Evolutionary conservation across 345 rosid genomes (phyloP).

Genomic region (Linum trigynum): DNA sequence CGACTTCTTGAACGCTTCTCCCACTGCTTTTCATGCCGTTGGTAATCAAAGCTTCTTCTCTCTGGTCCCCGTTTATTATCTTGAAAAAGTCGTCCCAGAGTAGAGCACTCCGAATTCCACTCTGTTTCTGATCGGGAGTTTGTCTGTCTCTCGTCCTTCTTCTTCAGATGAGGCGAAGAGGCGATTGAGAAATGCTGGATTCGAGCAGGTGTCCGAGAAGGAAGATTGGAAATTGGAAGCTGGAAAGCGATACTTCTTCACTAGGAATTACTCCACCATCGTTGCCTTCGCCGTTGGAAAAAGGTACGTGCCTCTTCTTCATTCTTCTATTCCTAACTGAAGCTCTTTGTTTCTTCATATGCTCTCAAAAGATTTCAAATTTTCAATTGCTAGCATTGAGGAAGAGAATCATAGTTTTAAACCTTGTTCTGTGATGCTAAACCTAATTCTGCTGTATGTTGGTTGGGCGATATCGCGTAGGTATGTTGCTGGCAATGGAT

Average conservation of each 20-base stretch:
- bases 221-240: conserved; percentile 87
- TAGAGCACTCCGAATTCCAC: not conserved
- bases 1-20: conserved; percentile 78
- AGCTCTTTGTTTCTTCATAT: not conserved
- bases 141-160: not conserved
- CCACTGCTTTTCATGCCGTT: conserved; percentile 97
- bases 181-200: conserved; percentile 64
- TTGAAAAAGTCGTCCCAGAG: not conserved
- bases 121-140: not conserved
- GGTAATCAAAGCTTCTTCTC: conserved; percentile 33
- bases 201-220: conserved; percentile 56
- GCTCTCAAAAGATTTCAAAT: not conserved
- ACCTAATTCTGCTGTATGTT: not conserved
- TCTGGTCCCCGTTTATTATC: conserved; percentile 5
- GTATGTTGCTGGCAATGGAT: conserved; percentile 69
- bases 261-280: conserved; percentile 84
- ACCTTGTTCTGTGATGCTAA: not conserved
- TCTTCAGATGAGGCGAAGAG: conserved; percentile 74
- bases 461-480: conserved; percentile 24
- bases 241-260: conserved; percentile 89
- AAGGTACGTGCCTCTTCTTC: conserved; percentile 38
- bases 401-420: not conserved
- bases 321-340: not conserved
- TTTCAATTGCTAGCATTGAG: too few species aligned
- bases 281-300: conserved; percentile 92